phyloP scores from a whole-genome alignment of 441 rosid genomes.

The Euphorbia neoarborescens region DNA sequence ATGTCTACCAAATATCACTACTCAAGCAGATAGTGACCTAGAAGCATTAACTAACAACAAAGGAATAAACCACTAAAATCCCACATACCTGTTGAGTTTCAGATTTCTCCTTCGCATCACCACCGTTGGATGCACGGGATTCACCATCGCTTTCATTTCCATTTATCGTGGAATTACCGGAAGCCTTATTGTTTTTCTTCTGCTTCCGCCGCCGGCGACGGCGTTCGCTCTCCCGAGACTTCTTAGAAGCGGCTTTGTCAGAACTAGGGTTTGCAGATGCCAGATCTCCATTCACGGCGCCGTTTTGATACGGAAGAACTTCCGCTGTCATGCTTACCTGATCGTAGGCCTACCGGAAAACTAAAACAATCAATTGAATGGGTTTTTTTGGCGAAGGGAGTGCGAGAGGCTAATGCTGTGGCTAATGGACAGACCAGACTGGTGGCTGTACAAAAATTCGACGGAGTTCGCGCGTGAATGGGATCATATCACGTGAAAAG shows the following conservation, averaged over 20 bases:
- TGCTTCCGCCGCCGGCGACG: conserved; percentile 97
- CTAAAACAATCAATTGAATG: background rate
- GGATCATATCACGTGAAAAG: background rate
- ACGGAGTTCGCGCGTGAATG: background rate
- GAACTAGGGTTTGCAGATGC: conserved; percentile 25
- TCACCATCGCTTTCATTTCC: conserved; percentile 36
- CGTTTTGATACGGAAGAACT: conserved; percentile 35
- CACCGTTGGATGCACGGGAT: conserved; percentile 24
- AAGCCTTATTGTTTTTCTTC: conserved; percentile 65
- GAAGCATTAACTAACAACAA: background rate
- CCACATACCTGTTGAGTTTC: conserved; percentile 43
- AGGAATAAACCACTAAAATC: conserved; percentile 28
- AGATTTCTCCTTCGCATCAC: conserved; percentile 41
- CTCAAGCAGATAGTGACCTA: background rate
- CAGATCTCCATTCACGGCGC: conserved; percentile 48
- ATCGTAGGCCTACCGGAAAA: background rate
- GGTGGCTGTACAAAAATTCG: background rate
- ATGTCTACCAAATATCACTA: conserved; percentile 2
- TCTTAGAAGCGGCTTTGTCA: conserved; percentile 31
- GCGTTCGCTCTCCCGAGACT: conserved; percentile 68
- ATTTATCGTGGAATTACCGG: conserved; percentile 14
- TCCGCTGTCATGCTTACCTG: conserved; percentile 51
- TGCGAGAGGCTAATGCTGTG: background rate
- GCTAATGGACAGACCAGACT: background rate
- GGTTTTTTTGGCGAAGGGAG: background rate